Percentiles rank a stretch among this genome's conserved stretches.
These are phyloP conservation scores for Parathielavia hyrcaniae DNA, from an alignment of 495 filamentous ascomycete genomes.

Conservation along the genomic window DNA sequence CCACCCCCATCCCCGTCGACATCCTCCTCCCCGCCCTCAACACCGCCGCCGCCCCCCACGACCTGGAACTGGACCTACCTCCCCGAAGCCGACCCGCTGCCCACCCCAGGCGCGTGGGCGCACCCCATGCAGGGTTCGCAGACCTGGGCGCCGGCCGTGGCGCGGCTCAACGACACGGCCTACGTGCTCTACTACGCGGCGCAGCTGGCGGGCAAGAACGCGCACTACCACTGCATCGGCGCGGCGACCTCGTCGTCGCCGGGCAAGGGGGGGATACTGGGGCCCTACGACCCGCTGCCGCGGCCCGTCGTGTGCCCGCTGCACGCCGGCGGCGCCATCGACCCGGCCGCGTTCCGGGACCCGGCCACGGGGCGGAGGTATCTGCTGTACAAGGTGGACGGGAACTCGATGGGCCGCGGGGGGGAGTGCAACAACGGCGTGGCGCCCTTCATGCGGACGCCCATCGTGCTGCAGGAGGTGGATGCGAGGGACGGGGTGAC, in stretches of 20 bases:
- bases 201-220: slow-evolving; percentile 31
- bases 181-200: slow-evolving; percentile 59
- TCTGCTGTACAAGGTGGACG: slow-evolving; percentile 58
- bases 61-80: slow-evolving; percentile 30
- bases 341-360: slow-evolving; percentile 50
- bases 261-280: slow-evolving; percentile 35
- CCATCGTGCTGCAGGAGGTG: slow-evolving; percentile 56
- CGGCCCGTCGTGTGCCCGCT: slow-evolving; percentile 48
- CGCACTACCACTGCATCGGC: slow-evolving; percentile 50
- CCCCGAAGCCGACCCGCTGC: slow-evolving; percentile 25
- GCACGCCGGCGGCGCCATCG: slow-evolving; percentile 52
- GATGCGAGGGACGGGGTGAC: slow-evolving; percentile 45
- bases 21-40: too few relatives aligned
- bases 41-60: neutral
- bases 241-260: slow-evolving; percentile 41
- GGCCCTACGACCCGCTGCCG: slow-evolving; percentile 47
- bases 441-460: slow-evolving; percentile 45
- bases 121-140: slow-evolving; percentile 17
- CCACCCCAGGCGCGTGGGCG: slow-evolving; percentile 29
- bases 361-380: slow-evolving; percentile 46
- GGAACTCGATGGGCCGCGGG: slow-evolving; percentile 53
- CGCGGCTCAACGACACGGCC: slow-evolving; percentile 27
- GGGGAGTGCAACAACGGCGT: slow-evolving; percentile 52
- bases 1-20: neutral
- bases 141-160: slow-evolving; percentile 50